phyloP scores from a whole-genome alignment of 2,329 filamentous ascomycete species.

The Stagonosporopsis tanaceti region DNA sequence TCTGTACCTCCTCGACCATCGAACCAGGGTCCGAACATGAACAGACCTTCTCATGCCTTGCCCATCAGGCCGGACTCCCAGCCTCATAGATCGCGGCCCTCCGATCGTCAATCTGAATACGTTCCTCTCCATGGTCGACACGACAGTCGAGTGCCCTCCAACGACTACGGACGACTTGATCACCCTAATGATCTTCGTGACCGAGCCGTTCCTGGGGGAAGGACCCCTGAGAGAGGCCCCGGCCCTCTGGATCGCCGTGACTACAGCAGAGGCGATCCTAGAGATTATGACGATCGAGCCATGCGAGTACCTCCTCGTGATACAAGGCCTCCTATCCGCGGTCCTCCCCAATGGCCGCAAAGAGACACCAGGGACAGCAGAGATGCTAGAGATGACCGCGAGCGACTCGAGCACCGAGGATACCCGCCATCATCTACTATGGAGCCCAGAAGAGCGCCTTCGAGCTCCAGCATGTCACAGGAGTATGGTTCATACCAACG shows the following conservation, averaged over 20 bases:
- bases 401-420: conserved; percentile 43
- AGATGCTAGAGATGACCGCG: conserved; percentile 40
- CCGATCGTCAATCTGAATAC: conserved; percentile 42
- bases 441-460: conserved; percentile 34
- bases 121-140: conserved; percentile 39
- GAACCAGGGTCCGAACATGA: conserved; percentile 33
- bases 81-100: conserved; percentile 54
- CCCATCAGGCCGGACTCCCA: conserved; percentile 68
- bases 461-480: conserved; percentile 30
- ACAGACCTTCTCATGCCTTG: conserved; percentile 53
- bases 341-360: conserved; percentile 34
- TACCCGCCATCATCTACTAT: conserved; percentile 28
- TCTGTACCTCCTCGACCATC: conserved; percentile 39
- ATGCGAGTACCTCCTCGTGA: conserved; percentile 48
- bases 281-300: conserved; percentile 48
- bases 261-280: conserved; percentile 40
- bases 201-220: conserved; percentile 33
- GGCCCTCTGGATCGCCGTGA: conserved; percentile 42
- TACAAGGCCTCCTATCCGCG: conserved; percentile 29
- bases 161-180: conserved; percentile 56
- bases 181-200: conserved; percentile 53
- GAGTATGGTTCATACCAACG: conserved; percentile 39
- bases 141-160: conserved; percentile 45
- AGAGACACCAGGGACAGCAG: conserved; percentile 40
- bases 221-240: conserved; percentile 48